Base-by-base conservation (phyloP, 371 early-diverging fungal species). In the Rhizomucor pusillus region DNA sequence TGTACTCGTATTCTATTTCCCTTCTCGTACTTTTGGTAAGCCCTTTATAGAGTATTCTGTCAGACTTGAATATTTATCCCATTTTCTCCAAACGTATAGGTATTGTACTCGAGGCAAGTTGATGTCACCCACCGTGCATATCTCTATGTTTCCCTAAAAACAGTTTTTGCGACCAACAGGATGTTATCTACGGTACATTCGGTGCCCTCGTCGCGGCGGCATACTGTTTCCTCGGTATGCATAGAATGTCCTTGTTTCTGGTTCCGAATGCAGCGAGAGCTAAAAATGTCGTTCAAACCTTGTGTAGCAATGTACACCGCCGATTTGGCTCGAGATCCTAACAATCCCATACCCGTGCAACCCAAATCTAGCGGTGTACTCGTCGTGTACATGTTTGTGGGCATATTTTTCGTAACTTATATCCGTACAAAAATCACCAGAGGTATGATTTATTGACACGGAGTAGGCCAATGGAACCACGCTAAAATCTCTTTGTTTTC, bases 301-400 rank as follows among this genome's bases (percentile, higher is more conserved):
- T 18, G 10, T 43, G 18, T 50, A 75, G 75, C 58, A 20, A 66
- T 59, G 39, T 75, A 52, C 44, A 58, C 66, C 34, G 67, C 70
- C 35, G 59, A 66, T 45, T 46, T 71, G 13, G 66, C 67, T 6
- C 52, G 76, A 22, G 59, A 67, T 48, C 40, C 37, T 4, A 46
- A 59, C 0, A 46, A 63, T 36, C 62, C 62, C 9, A 59, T 44
- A 18, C 66, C 76, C 5, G 51, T 75, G 6, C 76, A 75, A 44
- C 60, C 67, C 24, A 57, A 56, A 1, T 60, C 63, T 9, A 63
- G 62, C 50, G 76, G 59, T 14, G 56, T 75, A 23, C 49, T 71
- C 5, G 76, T 67, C 11, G 56, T 69, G 1, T 75, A 69, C 47
- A 40, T 75, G 18, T 65, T 75, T 43, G 36, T 66, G 16, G 76